phyloP scores from a whole-genome alignment of 179 eudicot species.

The Actinidia arguta region DNA sequence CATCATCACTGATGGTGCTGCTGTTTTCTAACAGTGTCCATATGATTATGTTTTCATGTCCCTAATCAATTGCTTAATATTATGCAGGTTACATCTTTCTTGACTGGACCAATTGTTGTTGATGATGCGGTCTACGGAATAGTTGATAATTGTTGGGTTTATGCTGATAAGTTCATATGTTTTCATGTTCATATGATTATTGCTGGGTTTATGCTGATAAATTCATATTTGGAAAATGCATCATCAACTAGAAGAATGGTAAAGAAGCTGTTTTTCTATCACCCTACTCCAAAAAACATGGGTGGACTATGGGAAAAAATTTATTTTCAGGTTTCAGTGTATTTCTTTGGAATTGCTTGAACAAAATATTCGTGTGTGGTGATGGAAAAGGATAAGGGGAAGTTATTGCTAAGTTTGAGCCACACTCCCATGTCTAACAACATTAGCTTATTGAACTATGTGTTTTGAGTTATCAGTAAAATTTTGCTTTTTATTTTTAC shows the following conservation, averaged over 20 bases:
- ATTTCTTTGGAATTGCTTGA: neutral
- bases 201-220: slow-evolving; percentile 80
- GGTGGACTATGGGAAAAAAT: neutral
- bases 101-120: slow-evolving; percentile 82
- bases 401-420: slow-evolving; percentile 4
- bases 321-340: neutral
- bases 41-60: slow-evolving; percentile 1
- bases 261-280: slow-evolving; percentile 28
- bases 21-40: neutral
- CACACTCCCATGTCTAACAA: neutral
- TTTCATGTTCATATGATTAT: slow-evolving; percentile 91
- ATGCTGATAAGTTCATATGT: slow-evolving; percentile 64
- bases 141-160: slow-evolving; percentile 75
- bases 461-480: neutral
- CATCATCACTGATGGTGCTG: neutral
- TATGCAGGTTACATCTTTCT: slow-evolving; percentile 67
- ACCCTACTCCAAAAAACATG: neutral
- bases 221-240: slow-evolving; percentile 58
- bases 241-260: slow-evolving; percentile 61
- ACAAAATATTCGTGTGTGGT: neutral
- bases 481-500: neutral
- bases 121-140: slow-evolving; percentile 92
- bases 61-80: slow-evolving; percentile 17
- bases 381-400: neutral
- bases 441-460: neutral